Evolutionary conservation across 768 basidiomycete species (phyloP), one percentile per base, ranked within the genome.

Genomic region (Rubroboletus pulcherrimus): DNA sequence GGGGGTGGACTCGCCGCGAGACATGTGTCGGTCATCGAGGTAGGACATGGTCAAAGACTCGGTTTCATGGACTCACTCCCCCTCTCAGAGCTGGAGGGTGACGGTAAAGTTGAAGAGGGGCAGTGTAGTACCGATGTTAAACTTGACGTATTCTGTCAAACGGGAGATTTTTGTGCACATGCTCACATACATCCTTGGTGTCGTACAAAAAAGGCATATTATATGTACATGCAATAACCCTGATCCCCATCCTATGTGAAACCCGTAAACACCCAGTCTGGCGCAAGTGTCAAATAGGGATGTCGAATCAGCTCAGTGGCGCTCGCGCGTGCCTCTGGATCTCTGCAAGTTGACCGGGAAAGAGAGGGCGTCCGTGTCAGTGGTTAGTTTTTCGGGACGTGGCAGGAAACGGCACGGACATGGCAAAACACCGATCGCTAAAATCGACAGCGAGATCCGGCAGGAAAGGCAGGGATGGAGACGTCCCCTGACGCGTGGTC

Each of bases 361-460:
- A 14, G 2, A 1, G 21, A 11, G 38, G 6, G 26, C 8, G 1
- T 10, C 12, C 19, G 29, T 17, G 17, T 53, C 4, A 24, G 26
- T 26, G 26, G 19, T 9, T 26, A 7, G 24, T 60, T 17, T 50
- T 52, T 24, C 39, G 3, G 26, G 5, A 26, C 26, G 26, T 5
- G 26, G 26, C 26, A 26, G 26, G 26, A 26, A 39, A 9, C 6
- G 51, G 34, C 0, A 34, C 41, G 41, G 31, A 91, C 90, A 90
- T 84, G 1, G 88, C 87, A 65, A 98, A 91, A 72, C 94, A 96
- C 66, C 83, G 84, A 52, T 76, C 75, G 60, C 93, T 78, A 74
- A 97, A 95, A 66, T 94, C 87, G 57, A 87, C 82, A 7, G 88
- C 93, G 42, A 84, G 75, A 30, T 80, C 73, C 15, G 89, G 85